phyloP scores from a whole-genome alignment of 1,284 basidiomycete species.

The Ustilago cynodontis region DNA sequence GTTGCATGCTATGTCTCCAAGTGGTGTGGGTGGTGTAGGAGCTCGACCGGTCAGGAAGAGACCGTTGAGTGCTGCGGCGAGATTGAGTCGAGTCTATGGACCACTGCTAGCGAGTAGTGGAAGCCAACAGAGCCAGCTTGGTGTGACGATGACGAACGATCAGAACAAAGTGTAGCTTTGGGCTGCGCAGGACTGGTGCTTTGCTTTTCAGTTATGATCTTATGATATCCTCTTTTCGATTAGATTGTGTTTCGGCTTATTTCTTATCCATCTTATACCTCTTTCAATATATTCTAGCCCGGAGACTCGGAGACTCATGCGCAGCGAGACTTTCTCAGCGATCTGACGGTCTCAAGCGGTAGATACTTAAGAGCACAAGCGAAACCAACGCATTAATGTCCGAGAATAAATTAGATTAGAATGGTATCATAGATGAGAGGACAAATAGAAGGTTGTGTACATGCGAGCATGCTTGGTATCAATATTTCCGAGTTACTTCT shows the following conservation, averaged over 20 bases:
- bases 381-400: no score
- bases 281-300: neutral
- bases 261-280: neutral
- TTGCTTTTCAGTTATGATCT: no score
- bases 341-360: no score
- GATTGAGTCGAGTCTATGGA: conserved; percentile 54
- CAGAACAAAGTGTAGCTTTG: conserved; percentile 5
- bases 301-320: no score
- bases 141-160: neutral
- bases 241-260: no score
- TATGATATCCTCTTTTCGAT: no score
- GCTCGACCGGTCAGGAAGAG: conserved; percentile 36
- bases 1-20: conserved; percentile 44
- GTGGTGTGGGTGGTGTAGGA: conserved; percentile 29
- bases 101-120: conserved; percentile 24
- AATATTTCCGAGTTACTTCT: neutral
- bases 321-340: no score
- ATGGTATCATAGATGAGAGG: conserved; percentile 5
- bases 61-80: conserved; percentile 54
- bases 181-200: no score
- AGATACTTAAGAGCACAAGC: no score
- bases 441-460: neutral
- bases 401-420: conserved; percentile 6
- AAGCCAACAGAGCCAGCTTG: neutral
- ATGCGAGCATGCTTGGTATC: neutral